Percentiles rank a stretch among this genome's conserved stretches.
phyloP scores from a whole-genome alignment of 2,329 filamentous ascomycete species.

The Colletotrichum endophyticum region DNA sequence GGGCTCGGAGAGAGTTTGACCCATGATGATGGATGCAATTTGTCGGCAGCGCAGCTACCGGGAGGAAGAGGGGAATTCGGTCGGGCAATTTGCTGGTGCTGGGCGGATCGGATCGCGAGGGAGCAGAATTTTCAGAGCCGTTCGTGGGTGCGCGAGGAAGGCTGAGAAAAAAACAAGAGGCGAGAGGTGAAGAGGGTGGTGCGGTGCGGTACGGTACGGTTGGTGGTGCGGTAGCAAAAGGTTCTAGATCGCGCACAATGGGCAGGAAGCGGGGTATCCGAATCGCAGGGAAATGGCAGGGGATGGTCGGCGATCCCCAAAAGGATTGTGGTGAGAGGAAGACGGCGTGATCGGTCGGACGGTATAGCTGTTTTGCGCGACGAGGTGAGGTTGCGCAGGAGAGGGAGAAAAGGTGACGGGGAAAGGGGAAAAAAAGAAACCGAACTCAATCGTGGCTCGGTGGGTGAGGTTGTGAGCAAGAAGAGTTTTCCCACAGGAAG shows the following conservation, averaged over 20 bases:
- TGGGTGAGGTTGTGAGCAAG: conserved; percentile 19
- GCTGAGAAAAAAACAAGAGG: conserved; percentile 3
- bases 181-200: conserved; percentile 8
- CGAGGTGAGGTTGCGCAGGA: neutral
- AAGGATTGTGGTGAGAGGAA: conserved; percentile 2
- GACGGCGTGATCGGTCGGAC: neutral
- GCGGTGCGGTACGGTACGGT: neutral
- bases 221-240: conserved; percentile 22
- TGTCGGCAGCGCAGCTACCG: conserved; percentile 34
- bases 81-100: conserved; percentile 6
- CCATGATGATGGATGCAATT: conserved; percentile 66
- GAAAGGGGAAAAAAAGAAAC: neutral
- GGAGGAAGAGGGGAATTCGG: neutral
- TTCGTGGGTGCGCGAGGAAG: conserved; percentile 18
- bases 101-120: neutral
- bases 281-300: conserved; percentile 21
- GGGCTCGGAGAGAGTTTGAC: conserved; percentile 98
- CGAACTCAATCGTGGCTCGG: conserved; percentile 8
- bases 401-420: neutral
- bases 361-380: conserved; percentile 5
- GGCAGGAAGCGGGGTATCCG: conserved; percentile 26
- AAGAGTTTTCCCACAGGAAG: conserved; percentile 16
- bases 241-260: conserved; percentile 26
- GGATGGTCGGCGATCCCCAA: conserved; percentile 17
- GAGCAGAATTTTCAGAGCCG: neutral